Conservation (phyloP, 129 eudicot species). For the Kitagawia praeruptora region DNA sequence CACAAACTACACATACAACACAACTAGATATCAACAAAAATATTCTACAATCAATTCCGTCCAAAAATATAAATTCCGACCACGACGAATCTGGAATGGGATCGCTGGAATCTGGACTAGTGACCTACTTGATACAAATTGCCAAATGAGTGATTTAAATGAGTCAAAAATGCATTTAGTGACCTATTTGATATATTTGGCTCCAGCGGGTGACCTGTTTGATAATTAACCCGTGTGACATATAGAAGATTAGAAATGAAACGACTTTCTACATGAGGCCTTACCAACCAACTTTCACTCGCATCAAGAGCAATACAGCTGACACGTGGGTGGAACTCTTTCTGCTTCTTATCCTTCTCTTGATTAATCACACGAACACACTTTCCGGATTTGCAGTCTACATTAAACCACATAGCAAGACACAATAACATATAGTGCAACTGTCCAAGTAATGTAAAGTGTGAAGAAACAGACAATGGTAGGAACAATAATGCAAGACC, state of each 20-base stretch:
- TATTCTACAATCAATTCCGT: no score
- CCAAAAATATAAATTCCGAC: no score
- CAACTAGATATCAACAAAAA: no score
- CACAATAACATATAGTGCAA: background rate
- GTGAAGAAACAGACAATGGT: background rate
- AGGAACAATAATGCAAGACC: background rate
- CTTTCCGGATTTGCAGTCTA: slow-evolving; percentile 89
- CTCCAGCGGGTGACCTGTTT: no score
- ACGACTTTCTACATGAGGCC: slow-evolving; percentile 20
- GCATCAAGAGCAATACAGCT: slow-evolving; percentile 93
- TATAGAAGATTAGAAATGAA: background rate
- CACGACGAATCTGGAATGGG: no score
- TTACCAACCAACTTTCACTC: slow-evolving; percentile 99
- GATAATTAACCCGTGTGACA: no score
- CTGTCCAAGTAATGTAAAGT: background rate
- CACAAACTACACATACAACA: no score
- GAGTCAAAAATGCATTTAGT: no score
- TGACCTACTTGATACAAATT: no score
- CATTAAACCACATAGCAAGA: slow-evolving; percentile 16
- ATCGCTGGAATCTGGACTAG: no score
- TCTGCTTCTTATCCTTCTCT: slow-evolving; percentile 35
- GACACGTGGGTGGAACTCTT: slow-evolving; percentile 38
- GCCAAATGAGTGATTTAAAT: no score
- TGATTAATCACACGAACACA: slow-evolving; percentile 56
- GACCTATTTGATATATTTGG: no score